Percentiles rank a stretch among this genome's conserved stretches.
These are phyloP conservation scores for Laguncularia racemosa DNA, from an alignment of 345 rosid species.

Conservation along the genomic window DNA sequence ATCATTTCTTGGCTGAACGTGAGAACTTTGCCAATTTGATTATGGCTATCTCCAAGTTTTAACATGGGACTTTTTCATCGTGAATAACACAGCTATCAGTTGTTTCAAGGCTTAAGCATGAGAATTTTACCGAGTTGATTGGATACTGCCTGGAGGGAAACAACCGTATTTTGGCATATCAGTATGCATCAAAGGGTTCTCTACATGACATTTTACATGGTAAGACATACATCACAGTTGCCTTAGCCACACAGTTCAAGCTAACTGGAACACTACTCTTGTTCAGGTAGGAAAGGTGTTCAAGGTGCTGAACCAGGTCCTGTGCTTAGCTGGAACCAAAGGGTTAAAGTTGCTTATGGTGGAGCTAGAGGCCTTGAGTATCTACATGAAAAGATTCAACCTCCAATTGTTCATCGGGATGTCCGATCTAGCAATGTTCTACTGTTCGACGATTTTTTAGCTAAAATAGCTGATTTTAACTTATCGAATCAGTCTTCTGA, in stretches of 20 bases:
- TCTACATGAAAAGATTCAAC: constrained; percentile 92
- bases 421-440: constrained; percentile 95
- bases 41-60: too few species aligned
- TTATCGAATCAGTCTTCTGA: constrained; percentile 83
- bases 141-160: constrained; percentile 82
- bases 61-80: neutral
- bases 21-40: too few species aligned
- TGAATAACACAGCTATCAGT: constrained; percentile 49
- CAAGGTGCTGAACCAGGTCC: constrained; percentile 98
- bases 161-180: constrained; percentile 64
- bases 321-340: constrained; percentile 74
- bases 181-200: constrained; percentile 78
- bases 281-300: constrained; percentile 85
- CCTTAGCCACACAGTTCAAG: neutral
- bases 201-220: constrained; percentile 94
- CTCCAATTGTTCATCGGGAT: constrained; percentile 86
- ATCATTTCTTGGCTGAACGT: too few species aligned
- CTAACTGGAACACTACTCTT: neutral
- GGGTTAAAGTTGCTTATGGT: constrained; percentile 84
- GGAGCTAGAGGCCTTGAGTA: constrained; percentile 93
- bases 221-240: constrained; percentile 7
- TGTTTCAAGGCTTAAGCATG: constrained; percentile 84
- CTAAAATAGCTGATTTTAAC: constrained; percentile 94
- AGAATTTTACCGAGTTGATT: constrained; percentile 71
- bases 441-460: constrained; percentile 61